Evolutionary conservation across 1,139 yeast species (phyloP).

Genomic region (Kurtzmaniella quercitrusa): DNA sequence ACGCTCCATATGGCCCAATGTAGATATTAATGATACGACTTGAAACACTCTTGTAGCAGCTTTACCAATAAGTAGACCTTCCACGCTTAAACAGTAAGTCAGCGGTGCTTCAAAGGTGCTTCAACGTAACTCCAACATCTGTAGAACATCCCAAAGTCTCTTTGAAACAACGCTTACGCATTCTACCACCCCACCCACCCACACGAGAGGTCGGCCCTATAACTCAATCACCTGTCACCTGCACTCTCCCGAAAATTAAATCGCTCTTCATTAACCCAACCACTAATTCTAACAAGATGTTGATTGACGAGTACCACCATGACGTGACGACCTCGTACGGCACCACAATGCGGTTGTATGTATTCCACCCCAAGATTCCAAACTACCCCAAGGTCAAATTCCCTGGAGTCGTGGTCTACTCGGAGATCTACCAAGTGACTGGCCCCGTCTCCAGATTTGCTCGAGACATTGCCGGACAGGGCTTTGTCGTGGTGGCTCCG

Average conservation of each 20-base stretch:
- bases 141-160: no score
- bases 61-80: background rate
- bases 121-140: no score
- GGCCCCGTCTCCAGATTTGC: conserved; percentile 79
- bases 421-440: conserved; percentile 78
- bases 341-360: conserved; percentile 62
- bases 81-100: no score
- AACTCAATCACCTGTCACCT: no score
- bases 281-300: conserved; percentile 33
- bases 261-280: no score
- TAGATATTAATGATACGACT: background rate
- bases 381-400: conserved; percentile 73
- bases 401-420: conserved; percentile 76
- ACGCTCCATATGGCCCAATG: background rate
- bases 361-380: conserved; percentile 64
- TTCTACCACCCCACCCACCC: no score
- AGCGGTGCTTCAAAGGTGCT: no score
- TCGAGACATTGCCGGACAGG: conserved; percentile 74
- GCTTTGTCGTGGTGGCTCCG: conserved; percentile 74
- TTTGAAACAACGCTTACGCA: no score
- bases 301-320: conserved; percentile 60
- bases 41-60: background rate
- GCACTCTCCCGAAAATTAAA: no score
- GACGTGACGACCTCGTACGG: conserved; percentile 67
- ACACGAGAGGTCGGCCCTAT: no score